Base-by-base conservation (phyloP, 129 eudicot species). In the Lactuca sativa region DNA sequence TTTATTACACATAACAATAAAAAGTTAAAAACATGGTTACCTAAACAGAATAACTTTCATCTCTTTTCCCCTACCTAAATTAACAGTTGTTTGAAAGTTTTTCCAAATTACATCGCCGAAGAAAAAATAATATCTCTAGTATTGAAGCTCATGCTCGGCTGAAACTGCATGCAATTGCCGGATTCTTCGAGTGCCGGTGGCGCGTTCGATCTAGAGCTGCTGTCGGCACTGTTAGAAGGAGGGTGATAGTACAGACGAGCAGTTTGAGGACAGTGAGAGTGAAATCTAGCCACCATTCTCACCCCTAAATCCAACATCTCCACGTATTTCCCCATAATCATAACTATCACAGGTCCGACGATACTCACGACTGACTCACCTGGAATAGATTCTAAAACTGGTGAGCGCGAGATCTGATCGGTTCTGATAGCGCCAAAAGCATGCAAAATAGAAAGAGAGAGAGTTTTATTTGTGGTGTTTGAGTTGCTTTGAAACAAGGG, bases 251-350 rank as follows among this genome's bases (percentile, higher is more conserved):
- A 76, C 76, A 76, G 11, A 12, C 81, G 75, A 52, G 76, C 75
- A 61, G 81, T 76, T 55, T 76, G 81, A 25, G 75, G 81, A n/a
- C 81, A 69, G 62, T 76, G 81, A 53, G 78, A 73, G 65, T 73
- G 78, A 73, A 73, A 73, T 55, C 78, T 73, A 9, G 78, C 78
- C 31, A 38, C 78, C 70, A 73, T 54, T 73, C 71, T 38, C 17
- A 73, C 78, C 15, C 78, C 78, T 62, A 63, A 37, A 73, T 73
- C 78, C 78, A 73, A 25, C 13, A 73, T 73, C 9, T 73, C 78
- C 9, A 73, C 64, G 71, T 73, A 73, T 54, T 73, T 73, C 21
- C 64, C 33, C 67, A 62, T 25, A 25, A 25, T 62, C 38, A 15
- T 16, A 40, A 2, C n/a, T 32, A 59, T 31, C 64, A 32, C 13